A percentile compares a stretch with the other conserved stretches of the same genome.
Evolutionary conservation across 306 rosid genomes (phyloP).

Genomic region (Styphnolobium japonicum): DNA sequence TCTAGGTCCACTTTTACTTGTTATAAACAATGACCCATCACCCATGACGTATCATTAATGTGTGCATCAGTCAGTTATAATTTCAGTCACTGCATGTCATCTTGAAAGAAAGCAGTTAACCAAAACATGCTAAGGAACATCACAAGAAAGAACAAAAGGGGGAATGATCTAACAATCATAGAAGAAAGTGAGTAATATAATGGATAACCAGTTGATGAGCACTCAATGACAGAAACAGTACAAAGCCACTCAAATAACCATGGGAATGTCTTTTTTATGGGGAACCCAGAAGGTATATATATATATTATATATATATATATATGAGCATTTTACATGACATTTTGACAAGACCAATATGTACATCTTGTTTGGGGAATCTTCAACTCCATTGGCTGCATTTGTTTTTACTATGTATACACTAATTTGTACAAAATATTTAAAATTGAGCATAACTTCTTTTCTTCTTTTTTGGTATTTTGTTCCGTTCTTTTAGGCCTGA

Average conservation of each 20-base stretch:
- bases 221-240: constrained; percentile 25
- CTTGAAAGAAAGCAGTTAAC: constrained; percentile 32
- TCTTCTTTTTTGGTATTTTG: neutral
- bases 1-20: constrained; percentile 54
- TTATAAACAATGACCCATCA: constrained; percentile 43
- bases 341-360: neutral
- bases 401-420: neutral
- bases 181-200: constrained; percentile 23
- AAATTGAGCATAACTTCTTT: neutral
- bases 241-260: constrained; percentile 12
- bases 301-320: too few species aligned
- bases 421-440: neutral
- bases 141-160: constrained; percentile 16
- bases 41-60: constrained; percentile 41
- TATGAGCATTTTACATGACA: constrained; percentile 5
- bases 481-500: neutral
- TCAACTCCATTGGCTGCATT: neutral
- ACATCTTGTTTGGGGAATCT: neutral
- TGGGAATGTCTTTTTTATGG: constrained; percentile 14
- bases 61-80: constrained; percentile 24
- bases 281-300: constrained; percentile 13
- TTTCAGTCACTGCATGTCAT: constrained; percentile 30
- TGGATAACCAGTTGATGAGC: constrained; percentile 28
- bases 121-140: constrained; percentile 25
- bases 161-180: constrained; percentile 52